Evolutionary conservation across 106 monocot genomes (phyloP), one percentile per base, ranked within the genome.

Genomic region (Phalaenopsis equestris): DNA sequence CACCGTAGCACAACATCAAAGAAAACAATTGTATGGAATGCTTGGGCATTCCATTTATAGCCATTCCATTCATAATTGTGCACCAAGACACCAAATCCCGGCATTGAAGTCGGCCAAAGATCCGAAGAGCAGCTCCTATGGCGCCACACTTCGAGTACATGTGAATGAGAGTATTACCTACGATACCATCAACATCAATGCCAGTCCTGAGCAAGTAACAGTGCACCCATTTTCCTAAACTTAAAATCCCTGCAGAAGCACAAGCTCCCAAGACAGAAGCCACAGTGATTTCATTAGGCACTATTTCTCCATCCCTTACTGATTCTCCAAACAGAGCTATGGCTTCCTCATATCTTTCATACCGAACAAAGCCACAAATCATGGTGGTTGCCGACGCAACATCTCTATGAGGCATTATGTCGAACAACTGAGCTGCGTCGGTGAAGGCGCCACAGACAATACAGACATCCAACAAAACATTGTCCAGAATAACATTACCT

Each of bases 91-190:
- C 78, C 78, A 87, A 52, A 81, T 89, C 86, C 81, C 74, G 84
- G 46, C 19, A 52, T 0, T 42, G 30, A 14, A 87, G 67, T 37
- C 19, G 70, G 7, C 56, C 21, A 67, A 93, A 90, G 16, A 89
- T 82, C 67, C 55, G 46, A 11, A 80, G 78, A 11, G 87, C 83
- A 72, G 57, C 61, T 17, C 39, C 41, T 6, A 87, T 77, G 21
- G 82, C 80, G n/a, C 93, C 93, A 49, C 93, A 90, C 82, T 93
- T 90, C 19, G 93, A 87, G 42, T 93, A 93, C 83, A 90, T 79
- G 11, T 87, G 80, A 6, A 93, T 78, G 57, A 90, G 67, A n/a
- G 90, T 84, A 52, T 85, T 90, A 12, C 85, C 87, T 0, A 86
- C 75, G 18, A 80, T 48, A 37, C 67, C 80, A 24, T 84, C 83